Evolutionary conservation across 2,329 filamentous ascomycete species (phyloP).

Genomic region (Exophiala sideris): DNA sequence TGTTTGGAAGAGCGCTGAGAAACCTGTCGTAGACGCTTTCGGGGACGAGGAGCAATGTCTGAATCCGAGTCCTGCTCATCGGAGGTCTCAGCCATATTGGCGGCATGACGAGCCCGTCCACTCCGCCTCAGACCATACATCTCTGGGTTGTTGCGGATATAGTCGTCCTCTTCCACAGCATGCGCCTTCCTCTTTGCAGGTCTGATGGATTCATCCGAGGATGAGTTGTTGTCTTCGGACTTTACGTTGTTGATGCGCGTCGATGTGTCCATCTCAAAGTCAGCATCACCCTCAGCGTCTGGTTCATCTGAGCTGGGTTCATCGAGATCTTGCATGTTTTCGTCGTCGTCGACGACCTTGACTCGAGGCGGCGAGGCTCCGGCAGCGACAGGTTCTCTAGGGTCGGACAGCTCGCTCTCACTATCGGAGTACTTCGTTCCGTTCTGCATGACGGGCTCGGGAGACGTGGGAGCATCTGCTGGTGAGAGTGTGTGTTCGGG

Average conservation of each 20-base stretch:
- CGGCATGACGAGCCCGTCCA: slow-evolving; percentile 62
- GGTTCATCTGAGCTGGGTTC: slow-evolving; percentile 40
- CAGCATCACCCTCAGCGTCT: slow-evolving; percentile 52
- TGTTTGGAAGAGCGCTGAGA: slow-evolving; percentile 53
- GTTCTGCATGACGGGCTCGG: slow-evolving; percentile 45
- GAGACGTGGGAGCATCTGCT: slow-evolving; percentile 61
- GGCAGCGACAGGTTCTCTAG: slow-evolving; percentile 56
- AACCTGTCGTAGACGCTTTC: slow-evolving; percentile 51
- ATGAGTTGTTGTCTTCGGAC: slow-evolving; percentile 49
- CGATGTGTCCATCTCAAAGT: slow-evolving; percentile 69
- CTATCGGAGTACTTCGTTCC: slow-evolving; percentile 52
- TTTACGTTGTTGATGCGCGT: slow-evolving; percentile 53
- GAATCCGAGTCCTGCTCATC: slow-evolving; percentile 69
- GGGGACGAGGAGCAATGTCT: slow-evolving; percentile 54
- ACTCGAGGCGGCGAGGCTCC: slow-evolving; percentile 45
- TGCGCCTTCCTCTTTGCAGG: slow-evolving; percentile 70
- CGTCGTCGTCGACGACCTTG: slow-evolving; percentile 42
- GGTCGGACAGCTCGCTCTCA: slow-evolving; percentile 75
- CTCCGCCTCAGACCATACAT: slow-evolving; percentile 92
- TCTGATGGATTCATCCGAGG: slow-evolving; percentile 67
- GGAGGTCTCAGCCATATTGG: slow-evolving; percentile 61
- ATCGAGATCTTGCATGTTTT: slow-evolving; percentile 38
- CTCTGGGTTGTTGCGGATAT: slow-evolving; percentile 87
- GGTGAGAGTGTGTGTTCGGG: slow-evolving; percentile 46
- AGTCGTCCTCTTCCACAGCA: slow-evolving; percentile 65